phyloP scores from a whole-genome alignment of 192 early-diverging fungal species.

The Entomortierella lignicola region DNA sequence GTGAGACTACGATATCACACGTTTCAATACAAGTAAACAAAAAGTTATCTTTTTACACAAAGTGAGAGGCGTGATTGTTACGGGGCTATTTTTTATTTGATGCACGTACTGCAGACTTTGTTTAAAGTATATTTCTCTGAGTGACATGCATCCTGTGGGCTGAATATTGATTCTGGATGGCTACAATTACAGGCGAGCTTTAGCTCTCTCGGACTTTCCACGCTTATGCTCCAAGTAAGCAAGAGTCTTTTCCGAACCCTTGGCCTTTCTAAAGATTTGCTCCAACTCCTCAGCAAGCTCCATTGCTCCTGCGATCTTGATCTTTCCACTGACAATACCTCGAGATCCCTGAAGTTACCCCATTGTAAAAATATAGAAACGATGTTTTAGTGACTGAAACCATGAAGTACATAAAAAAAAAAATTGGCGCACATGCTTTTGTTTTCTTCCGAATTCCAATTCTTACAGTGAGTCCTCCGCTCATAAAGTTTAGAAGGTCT shows the following conservation, averaged over 20 bases:
- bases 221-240: slow-evolving; percentile 51
- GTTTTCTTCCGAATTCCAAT: neutral
- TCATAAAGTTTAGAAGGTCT: slow-evolving; percentile 53
- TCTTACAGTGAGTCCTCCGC: slow-evolving; percentile 49
- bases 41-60: too few species aligned
- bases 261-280: slow-evolving; percentile 48
- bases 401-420: neutral
- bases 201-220: slow-evolving; percentile 39
- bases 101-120: too few species aligned
- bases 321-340: slow-evolving; percentile 53
- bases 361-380: neutral
- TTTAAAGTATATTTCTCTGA: neutral
- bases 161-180: neutral
- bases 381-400: neutral
- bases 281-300: slow-evolving; percentile 51
- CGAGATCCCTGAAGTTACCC: slow-evolving; percentile 25
- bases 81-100: too few species aligned
- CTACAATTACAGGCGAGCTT: slow-evolving; percentile 30
- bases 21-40: too few species aligned
- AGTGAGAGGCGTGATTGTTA: too few species aligned
- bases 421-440: neutral
- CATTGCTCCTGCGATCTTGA: slow-evolving; percentile 56
- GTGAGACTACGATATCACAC: too few species aligned
- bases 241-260: slow-evolving; percentile 50
- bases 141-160: neutral